Evolutionary conservation across 1,284 basidiomycete genomes (phyloP), one percentile per base, ranked within the genome.

Genomic region (Ustilago trichophora): DNA sequence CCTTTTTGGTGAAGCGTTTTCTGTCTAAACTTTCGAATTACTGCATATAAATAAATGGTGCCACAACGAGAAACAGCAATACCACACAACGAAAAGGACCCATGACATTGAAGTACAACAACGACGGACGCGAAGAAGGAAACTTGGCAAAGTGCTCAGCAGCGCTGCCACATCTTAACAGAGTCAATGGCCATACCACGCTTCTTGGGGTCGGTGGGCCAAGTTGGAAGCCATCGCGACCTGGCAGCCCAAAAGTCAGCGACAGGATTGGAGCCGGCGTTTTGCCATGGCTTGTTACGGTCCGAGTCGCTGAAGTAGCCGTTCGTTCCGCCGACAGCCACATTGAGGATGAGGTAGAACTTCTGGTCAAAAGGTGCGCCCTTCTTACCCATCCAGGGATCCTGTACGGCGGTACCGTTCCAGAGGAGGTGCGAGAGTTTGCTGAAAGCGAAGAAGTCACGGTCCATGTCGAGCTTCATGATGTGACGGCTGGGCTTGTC

Each of bases 321-420:
- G 26, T 58, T 51, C 36, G 55, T 92, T 9, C 90, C 90, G 4
- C 91, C 91, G 21, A 88, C 90, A 12, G 89, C 91, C 46, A 93
- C 85, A 79, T 91, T 86, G 75, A 93, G 82, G 70, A 91, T 88
- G 37, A 93, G 83, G 82, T 91, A 92, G 83, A 93, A 93, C 13
- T 86, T 89, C 83, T 91, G 88, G 82, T 93, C 91, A 78, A 93
- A 93, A 5, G 91, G 91, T 15, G 91, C 89, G 13, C 79, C 79
- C 84, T 37, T 86, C 86, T 52, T 86, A 84, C 38, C 46, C 11
- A 24, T 18, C 73, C 73, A 75, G 6, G 73, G 73, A 36, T 73
- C 29, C 82, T 75, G 88, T 89, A 93, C 18, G 89, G 84, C 6
- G 87, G 75, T 86, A 9, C 87, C 89, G 80, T 93, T 57, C 62